Evolutionary conservation across 106 monocot species (phyloP).

Genomic region (Platanthera guangdongensis): DNA sequence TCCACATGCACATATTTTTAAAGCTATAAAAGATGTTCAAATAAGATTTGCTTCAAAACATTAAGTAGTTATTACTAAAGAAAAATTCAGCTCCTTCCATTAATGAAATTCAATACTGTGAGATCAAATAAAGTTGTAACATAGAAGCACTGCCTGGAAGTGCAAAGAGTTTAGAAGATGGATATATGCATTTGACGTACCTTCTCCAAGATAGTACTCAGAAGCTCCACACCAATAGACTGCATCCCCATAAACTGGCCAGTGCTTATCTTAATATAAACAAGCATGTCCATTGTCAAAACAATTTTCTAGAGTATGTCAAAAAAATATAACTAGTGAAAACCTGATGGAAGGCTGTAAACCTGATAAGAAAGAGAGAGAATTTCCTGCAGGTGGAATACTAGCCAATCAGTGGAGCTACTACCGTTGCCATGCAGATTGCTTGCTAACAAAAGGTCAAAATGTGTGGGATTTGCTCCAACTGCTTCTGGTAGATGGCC

Average conservation of each 20-base stretch:
- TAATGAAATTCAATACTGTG: not conserved
- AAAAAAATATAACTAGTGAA: not conserved
- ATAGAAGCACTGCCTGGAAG: not conserved
- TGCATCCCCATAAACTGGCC: constrained; percentile 93
- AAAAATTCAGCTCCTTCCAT: not conserved
- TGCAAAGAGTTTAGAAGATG: not conserved
- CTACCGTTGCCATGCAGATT: constrained; percentile 20
- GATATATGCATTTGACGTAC: constrained; percentile 21
- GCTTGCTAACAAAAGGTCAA: constrained; percentile 80
- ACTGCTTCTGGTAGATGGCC: constrained; percentile 75
- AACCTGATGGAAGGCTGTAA: not conserved
- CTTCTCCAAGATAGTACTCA: constrained; percentile 89
- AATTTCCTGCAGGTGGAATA: constrained; percentile 78
- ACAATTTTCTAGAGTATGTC: not conserved
- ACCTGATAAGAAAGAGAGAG: constrained; percentile 97
- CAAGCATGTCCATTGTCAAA: not conserved
- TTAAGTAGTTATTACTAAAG: not conserved
- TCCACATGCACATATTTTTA: not conserved
- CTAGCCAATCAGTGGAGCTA: constrained; percentile 63
- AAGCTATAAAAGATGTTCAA: not conserved
- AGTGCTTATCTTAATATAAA: constrained; percentile 72
- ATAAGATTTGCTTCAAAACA: not conserved
- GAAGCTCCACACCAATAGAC: constrained; percentile 70
- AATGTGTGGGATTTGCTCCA: constrained; percentile 82
- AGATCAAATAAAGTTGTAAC: not conserved